A percentile compares a stretch with the other conserved stretches of the same genome.
These are phyloP conservation scores for Chytridiales sp. DNA, from an alignment of 371 early-diverging fungal genomes.

Conservation along the genomic window DNA sequence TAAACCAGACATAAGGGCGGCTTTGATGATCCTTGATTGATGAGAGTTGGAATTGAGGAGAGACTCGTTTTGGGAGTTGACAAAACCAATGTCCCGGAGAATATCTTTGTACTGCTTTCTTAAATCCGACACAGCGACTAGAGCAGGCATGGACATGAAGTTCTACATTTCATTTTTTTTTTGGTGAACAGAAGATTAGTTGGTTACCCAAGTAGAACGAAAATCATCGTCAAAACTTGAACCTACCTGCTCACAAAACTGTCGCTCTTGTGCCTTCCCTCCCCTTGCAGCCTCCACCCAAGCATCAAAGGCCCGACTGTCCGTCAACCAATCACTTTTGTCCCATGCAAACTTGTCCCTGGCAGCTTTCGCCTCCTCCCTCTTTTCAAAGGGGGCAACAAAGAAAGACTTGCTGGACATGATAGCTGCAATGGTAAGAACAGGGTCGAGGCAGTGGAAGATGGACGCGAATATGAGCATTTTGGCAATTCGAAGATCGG, in stretches of 20 bases:
- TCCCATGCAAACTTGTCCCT: conserved; percentile 59
- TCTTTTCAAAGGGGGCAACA: conserved; percentile 61
- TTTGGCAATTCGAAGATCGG: conserved; percentile 45
- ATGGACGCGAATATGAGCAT: conserved; percentile 51
- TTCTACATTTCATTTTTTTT: too few species aligned
- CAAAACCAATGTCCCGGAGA: conserved; percentile 31
- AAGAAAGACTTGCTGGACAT: conserved; percentile 63
- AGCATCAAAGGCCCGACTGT: conserved; percentile 62
- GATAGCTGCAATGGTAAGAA: conserved; percentile 50
- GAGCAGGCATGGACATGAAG: conserved; percentile 59
- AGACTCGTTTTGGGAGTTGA: background rate
- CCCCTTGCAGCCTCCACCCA: conserved; percentile 48
- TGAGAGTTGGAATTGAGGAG: conserved; percentile 19
- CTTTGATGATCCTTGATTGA: conserved; percentile 27
- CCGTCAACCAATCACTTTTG: conserved; percentile 70
- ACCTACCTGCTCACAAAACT: conserved; percentile 38
- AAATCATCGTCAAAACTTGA: too few species aligned
- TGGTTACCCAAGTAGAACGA: too few species aligned
- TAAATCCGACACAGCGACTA: conserved; percentile 35
- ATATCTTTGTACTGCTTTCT: conserved; percentile 37
- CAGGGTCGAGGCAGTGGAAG: conserved; percentile 42
- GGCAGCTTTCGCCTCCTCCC: conserved; percentile 59
- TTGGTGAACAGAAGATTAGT: too few species aligned
- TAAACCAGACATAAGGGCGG: conserved; percentile 41
- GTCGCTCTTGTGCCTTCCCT: conserved; percentile 24